Percentiles rank a stretch among this genome's conserved stretches.
These are phyloP conservation scores for Aspergillus ochraceus DNA, from an alignment of 2,329 filamentous ascomycete genomes.

Conservation along the genomic window DNA sequence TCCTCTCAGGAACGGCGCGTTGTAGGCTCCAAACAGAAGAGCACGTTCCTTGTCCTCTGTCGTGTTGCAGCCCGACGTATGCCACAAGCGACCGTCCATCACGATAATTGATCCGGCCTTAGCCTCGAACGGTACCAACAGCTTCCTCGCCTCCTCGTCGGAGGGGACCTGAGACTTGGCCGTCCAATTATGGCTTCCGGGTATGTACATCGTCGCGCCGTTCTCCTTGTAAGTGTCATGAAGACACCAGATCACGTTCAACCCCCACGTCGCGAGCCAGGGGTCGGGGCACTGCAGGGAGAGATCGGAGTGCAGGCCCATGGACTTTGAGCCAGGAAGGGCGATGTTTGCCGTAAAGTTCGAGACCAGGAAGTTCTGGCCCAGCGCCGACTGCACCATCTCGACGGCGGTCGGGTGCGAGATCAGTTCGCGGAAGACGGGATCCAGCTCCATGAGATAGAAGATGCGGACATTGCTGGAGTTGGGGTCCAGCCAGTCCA, in stretches of 20 bases:
- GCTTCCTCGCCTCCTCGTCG: neutral
- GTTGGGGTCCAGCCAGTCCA: constrained; percentile 2
- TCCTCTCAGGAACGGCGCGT: neutral
- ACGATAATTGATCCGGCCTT: constrained; percentile 4
- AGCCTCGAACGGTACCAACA: constrained; percentile 4
- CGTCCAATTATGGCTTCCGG: neutral
- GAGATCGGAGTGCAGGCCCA: constrained; percentile 5
- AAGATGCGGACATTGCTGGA: constrained; percentile 2
- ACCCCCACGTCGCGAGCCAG: neutral
- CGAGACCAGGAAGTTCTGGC: constrained; percentile 5
- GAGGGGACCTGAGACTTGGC: neutral
- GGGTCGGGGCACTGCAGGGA: neutral
- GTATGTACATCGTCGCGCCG: constrained; percentile 4
- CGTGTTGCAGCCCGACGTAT: neutral
- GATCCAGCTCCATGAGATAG: constrained; percentile 5
- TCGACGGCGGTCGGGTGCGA: constrained; percentile 4
- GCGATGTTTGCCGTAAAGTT: constrained; percentile 8
- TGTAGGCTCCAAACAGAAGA: constrained; percentile 1
- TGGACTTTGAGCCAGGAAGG: neutral
- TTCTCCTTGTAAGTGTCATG: neutral
- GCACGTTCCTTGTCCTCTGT: constrained; percentile 4
- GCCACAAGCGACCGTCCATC: constrained; percentile 4
- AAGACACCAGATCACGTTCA: constrained; percentile 6
- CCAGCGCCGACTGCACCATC: constrained; percentile 1
- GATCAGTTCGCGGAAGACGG: constrained; percentile 4